Conservation (phyloP, 139 green algal species). For the Asterochloris sp. region DNA sequence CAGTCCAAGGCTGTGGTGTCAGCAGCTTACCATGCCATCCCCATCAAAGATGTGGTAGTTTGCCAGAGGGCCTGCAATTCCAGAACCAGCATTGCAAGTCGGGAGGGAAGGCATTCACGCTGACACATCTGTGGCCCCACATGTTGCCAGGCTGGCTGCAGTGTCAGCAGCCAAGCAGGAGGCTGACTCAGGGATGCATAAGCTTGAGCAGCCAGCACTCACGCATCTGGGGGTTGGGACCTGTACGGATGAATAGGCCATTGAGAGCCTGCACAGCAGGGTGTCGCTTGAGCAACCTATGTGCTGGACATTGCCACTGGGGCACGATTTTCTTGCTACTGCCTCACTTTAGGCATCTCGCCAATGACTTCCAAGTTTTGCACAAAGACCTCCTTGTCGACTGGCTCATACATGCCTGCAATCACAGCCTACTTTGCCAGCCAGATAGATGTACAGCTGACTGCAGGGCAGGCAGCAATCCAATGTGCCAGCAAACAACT, state of each 20-base stretch:
- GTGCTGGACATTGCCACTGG: not conserved
- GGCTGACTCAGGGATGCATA: not conserved
- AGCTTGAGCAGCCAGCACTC: not conserved
- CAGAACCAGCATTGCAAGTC: too few relatives aligned
- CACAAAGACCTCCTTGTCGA: slow-evolving; percentile 1
- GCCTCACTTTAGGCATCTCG: slow-evolving; percentile 14
- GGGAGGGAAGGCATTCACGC: not conserved
- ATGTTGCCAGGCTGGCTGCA: not conserved
- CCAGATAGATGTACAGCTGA: too few relatives aligned
- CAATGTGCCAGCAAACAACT: too few relatives aligned
- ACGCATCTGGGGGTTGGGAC: slow-evolving; percentile 37
- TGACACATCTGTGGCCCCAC: not conserved
- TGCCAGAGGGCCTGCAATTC: too few relatives aligned
- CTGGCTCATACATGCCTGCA: slow-evolving; percentile 17
- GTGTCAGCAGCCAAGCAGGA: not conserved
- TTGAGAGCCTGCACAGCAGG: not conserved
- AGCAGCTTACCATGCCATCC: slow-evolving; percentile 56
- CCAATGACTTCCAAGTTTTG: slow-evolving; percentile 26
- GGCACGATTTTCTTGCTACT: not conserved
- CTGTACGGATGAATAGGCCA: slow-evolving; percentile 12
- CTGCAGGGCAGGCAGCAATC: too few relatives aligned
- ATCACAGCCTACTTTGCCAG: too few relatives aligned
- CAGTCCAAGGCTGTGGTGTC: too few relatives aligned
- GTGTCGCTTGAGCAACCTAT: not conserved
- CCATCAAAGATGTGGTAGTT: slow-evolving; percentile 60